These are phyloP conservation scores for Rhodotorula sp. DNA, from an alignment of 1,284 basidiomycete genomes.

Conservation along the genomic window DNA sequence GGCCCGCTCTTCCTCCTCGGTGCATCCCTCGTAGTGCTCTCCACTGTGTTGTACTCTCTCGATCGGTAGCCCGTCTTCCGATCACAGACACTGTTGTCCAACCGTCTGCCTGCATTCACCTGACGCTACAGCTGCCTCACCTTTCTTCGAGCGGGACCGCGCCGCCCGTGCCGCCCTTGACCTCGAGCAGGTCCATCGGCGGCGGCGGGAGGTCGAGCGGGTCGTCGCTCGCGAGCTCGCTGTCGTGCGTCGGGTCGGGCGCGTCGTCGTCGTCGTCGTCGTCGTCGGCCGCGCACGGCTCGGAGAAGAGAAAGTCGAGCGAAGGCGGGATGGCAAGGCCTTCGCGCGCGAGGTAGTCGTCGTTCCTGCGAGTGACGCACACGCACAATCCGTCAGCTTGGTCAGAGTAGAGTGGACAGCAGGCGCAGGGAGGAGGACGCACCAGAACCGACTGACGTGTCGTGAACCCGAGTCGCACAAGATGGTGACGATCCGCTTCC, in stretches of 20 bases:
- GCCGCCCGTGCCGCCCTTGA: background rate
- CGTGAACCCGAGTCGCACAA: slow-evolving; percentile 44
- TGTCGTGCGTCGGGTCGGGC: background rate
- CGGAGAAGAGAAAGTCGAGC: slow-evolving; percentile 25
- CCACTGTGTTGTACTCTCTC: slow-evolving; percentile 41
- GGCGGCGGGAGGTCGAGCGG: slow-evolving; percentile 19
- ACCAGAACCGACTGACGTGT: slow-evolving; percentile 46
- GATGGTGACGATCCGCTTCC: slow-evolving; percentile 20
- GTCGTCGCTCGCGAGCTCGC: slow-evolving; percentile 20
- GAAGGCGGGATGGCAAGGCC: slow-evolving; percentile 28
- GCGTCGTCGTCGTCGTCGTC: background rate
- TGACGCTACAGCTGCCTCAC: background rate
- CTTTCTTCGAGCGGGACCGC: background rate
- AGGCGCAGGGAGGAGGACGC: background rate
- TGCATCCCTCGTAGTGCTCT: slow-evolving; percentile 35
- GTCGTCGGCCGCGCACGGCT: background rate
- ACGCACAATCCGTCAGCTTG: too few species aligned
- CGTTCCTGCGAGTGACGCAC: slow-evolving; percentile 25
- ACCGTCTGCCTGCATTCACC: background rate
- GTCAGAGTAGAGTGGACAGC: background rate
- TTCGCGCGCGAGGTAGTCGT: slow-evolving; percentile 27
- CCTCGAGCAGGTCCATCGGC: background rate
- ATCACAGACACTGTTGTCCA: too few species aligned
- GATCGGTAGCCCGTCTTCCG: slow-evolving; percentile 2
- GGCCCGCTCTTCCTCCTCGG: slow-evolving; percentile 38